Conservation (phyloP, 1,284 basidiomycete species). For the Coniferiporia weirii region DNA sequence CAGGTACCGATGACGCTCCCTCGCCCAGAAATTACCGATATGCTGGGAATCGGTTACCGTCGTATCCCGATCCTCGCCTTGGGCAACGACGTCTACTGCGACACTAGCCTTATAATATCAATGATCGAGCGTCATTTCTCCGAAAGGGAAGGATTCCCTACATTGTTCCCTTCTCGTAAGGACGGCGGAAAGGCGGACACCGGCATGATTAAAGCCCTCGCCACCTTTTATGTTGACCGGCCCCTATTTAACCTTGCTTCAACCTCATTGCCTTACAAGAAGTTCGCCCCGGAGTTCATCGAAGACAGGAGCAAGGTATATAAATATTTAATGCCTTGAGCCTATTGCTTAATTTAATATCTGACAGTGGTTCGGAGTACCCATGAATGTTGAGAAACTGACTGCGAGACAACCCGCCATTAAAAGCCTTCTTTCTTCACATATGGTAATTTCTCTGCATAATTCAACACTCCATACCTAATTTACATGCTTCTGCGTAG, state of each 20-base stretch:
- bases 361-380: conserved; percentile 24
- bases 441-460: conserved; percentile 32
- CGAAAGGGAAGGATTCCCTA: conserved; percentile 38
- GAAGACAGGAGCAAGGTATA: conserved; percentile 40
- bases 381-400: conserved; percentile 34
- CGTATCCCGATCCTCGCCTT: conserved; percentile 53
- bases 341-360: neutral
- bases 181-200: conserved; percentile 36
- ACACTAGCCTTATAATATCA: conserved; percentile 32
- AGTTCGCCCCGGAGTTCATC: conserved; percentile 43
- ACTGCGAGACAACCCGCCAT: conserved; percentile 28
- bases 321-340: conserved; percentile 16
- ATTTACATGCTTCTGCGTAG: conserved; percentile 25
- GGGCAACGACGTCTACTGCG: conserved; percentile 51
- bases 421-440: conserved; percentile 34
- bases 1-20: conserved; percentile 47
- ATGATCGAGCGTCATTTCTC: conserved; percentile 41
- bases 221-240: conserved; percentile 41
- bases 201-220: conserved; percentile 42
- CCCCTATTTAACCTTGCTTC: conserved; percentile 38
- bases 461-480: conserved; percentile 5
- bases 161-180: conserved; percentile 42
- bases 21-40: conserved; percentile 47
- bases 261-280: conserved; percentile 41
- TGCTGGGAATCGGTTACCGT: conserved; percentile 45